Base-by-base conservation (phyloP, 352 stramenopile genomes). In the Blastocystis sp. region DNA sequence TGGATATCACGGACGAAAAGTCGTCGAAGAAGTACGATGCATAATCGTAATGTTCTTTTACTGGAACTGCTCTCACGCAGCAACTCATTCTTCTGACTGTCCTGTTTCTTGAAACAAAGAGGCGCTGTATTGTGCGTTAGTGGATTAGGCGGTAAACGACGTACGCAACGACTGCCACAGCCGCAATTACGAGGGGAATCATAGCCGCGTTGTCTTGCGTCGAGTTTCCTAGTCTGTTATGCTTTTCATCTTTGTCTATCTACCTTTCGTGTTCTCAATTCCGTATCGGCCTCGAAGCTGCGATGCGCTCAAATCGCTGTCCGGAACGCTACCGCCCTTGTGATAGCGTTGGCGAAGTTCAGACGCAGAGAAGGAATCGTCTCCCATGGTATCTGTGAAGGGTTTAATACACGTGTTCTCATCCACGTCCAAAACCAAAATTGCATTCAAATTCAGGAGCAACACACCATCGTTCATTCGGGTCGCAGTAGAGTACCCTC, bases 251-350 rank as follows among this genome's bases (percentile, higher is more conserved):
- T 14, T 7, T 0, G 38, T 40, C 21, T 10, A 45, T 82, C 5
- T 88, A 88, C 78, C 4, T 10, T 38, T 45, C 1, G 60, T 28
- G 34, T 88, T 76, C 23, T 78, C 40, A 40, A 88, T 88, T 19
- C 78, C 64, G 45, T 88, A 88, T 34, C 78, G 78, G n/a, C 78
- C 78, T 62, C 78, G 78, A 40, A 88, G 67, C 48, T 88, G 78
- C 11, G 78, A 88, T 78, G 78, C 78, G n/a, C 23, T 79, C 41
- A 88, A 62, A 66, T 88, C 67, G 45, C 40, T 65, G 59, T 88
- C 78, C 21, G 78, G 78, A 76, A 88, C 53, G 45, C 40, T 79
- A 40, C 78, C 78, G n/a, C 78, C 78, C 7, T 71, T 10, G 41
- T 88, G 78, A 28, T 88, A 88, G 62, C 78, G 64, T 17, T 79